phyloP scores from a whole-genome alignment of 176 grass and related monocot species.

The Dendrocalamus sinicus region DNA sequence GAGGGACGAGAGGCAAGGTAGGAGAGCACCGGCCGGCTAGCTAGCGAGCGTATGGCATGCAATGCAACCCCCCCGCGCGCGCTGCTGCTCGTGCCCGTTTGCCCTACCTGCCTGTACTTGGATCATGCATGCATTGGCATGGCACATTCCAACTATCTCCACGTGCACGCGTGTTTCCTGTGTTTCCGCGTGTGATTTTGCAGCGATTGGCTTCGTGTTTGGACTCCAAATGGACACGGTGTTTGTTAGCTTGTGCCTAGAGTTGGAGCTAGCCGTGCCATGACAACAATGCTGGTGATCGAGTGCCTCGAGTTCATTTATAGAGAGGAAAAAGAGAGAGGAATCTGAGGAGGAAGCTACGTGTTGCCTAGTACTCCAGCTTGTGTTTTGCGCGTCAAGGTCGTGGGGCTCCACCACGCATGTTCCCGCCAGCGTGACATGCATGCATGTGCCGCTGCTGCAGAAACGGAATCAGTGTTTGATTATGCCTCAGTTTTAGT shows the following conservation, averaged over 20 bases:
- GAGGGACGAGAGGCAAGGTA: slow-evolving; percentile 2
- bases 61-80: not conserved
- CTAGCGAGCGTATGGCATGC: not conserved
- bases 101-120: not conserved
- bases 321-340: too few species aligned
- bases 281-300: not conserved
- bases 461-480: rapidly evolving
- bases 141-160: not conserved
- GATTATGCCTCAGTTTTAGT: too few species aligned
- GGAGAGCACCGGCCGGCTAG: not conserved
- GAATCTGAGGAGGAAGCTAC: too few species aligned
- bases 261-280: too few species aligned
- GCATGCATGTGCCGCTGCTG: slow-evolving; percentile 1
- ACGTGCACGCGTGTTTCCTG: not conserved
- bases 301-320: not conserved
- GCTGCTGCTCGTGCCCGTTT: not conserved
- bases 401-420: slow-evolving; percentile 25
- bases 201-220: not conserved
- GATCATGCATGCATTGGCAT: not conserved
- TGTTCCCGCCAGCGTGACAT: slow-evolving; percentile 16
- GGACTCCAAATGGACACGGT: not conserved
- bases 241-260: not conserved
- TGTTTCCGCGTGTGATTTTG: not conserved
- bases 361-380: slow-evolving; percentile 20
- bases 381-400: slow-evolving; percentile 29